Base-by-base conservation (phyloP, 306 rosid species). In the Inga laurina region DNA sequence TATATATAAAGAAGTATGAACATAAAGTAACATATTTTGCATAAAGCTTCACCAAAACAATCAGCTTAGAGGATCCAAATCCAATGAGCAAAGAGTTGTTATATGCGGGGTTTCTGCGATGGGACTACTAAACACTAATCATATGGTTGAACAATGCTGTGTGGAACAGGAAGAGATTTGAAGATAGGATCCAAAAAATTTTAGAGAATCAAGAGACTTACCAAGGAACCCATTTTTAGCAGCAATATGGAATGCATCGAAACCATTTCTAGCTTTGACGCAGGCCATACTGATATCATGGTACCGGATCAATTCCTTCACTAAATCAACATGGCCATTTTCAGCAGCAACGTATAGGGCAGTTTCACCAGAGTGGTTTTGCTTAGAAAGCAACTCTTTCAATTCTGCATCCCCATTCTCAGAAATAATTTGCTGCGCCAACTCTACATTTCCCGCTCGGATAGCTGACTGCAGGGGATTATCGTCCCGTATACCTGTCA, bases 171-270 rank as follows among this genome's bases (percentile, higher is more conserved):
- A 69, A 44, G 61, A 43, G 46, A 48, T 37, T 24, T 56, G 19
- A 51, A 64, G 66, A 1, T 48, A 74, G n/a, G 32, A 34, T 59
- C 24, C 71, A 65, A 30, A 19, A 48, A 34, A 78, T 18, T 14
- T 15, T 61, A 77, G 57, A 76, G 72, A 71, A 59, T 76, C 37
- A 83, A 79, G 48, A 83, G 41, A 77, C 87, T 72, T 51, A 91
- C 97, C 96, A 57, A 93, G 75, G 81, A 89, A 61, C 72, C 96
- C 97, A 84, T 89, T 90, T 86, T 91, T 91, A 80, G 97, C 90
- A 90, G 96, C 94, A 83, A 93, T 49, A 62, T 89, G 97, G 72
- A 93, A 93, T 49, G 97, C 93, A 82, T 93, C 97, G 43, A 59
- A 90, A 51, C 93, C 92, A 87, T 89, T 90, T 84, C 87, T 83